Evolutionary conservation across 768 basidiomycete genomes (phyloP).

Genomic region (Pholiota molesta): DNA sequence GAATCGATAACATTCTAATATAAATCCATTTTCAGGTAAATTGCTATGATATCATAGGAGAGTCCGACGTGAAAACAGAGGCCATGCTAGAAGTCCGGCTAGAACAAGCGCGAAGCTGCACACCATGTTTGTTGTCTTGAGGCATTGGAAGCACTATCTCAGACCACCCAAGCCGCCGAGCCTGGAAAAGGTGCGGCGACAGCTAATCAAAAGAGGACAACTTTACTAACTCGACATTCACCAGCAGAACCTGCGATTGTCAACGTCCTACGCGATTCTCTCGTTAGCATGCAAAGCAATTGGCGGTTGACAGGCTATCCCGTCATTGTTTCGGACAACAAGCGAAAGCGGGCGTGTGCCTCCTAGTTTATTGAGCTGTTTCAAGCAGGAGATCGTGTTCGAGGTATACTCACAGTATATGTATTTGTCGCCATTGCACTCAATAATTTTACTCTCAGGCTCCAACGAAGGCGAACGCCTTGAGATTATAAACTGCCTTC

Average conservation of each 20-base stretch:
- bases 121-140: constrained; percentile 86
- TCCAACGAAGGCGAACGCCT: constrained; percentile 78
- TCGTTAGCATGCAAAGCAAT: constrained; percentile 54
- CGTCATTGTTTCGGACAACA: constrained; percentile 73
- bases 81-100: constrained; percentile 71
- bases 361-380: constrained; percentile 61
- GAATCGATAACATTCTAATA: neutral
- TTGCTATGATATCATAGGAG: constrained; percentile 82
- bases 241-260: constrained; percentile 59
- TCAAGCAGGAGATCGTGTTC: constrained; percentile 84
- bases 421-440: neutral
- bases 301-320: constrained; percentile 71
- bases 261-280: constrained; percentile 62
- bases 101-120: constrained; percentile 74
- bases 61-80: constrained; percentile 76
- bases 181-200: constrained; percentile 59
- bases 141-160: constrained; percentile 80
- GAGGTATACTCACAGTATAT: constrained; percentile 51
- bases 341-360: constrained; percentile 69
- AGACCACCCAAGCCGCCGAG: constrained; percentile 66
- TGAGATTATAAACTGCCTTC: constrained; percentile 54
- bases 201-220: neutral
- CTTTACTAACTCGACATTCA: neutral
- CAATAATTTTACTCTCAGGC: constrained; percentile 49
- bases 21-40: constrained; percentile 59